phyloP scores from a whole-genome alignment of 345 rosid species.

The Hirschfeldia incana region DNA sequence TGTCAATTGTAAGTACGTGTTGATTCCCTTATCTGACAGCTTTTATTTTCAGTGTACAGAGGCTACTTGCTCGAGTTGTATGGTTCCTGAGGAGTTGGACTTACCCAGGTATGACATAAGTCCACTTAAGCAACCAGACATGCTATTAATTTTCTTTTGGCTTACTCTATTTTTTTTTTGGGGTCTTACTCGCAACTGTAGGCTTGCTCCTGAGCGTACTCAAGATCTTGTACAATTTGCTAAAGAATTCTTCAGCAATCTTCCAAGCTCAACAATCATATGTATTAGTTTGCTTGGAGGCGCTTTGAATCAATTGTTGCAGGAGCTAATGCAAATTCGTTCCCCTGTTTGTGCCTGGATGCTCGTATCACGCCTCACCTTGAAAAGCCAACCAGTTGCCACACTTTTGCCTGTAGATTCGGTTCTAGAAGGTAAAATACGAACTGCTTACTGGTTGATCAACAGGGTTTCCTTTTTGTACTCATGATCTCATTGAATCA shows the following conservation, averaged over 20 bases:
- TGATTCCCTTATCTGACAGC: slow-evolving; percentile 26
- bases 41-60: slow-evolving; percentile 48
- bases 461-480: slow-evolving; percentile 6
- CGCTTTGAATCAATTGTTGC: slow-evolving; percentile 52
- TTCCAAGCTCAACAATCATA: slow-evolving; percentile 63
- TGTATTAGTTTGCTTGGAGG: slow-evolving; percentile 76
- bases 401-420: slow-evolving; percentile 70
- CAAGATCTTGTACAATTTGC: slow-evolving; percentile 68
- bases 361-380: slow-evolving; percentile 67
- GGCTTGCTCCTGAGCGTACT: slow-evolving; percentile 77
- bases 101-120: slow-evolving; percentile 53
- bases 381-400: slow-evolving; percentile 61
- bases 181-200: slow-evolving; percentile 42
- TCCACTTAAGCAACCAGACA: slow-evolving; percentile 18
- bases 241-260: slow-evolving; percentile 53
- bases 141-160: slow-evolving; percentile 17
- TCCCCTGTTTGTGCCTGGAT: slow-evolving; percentile 67
- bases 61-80: slow-evolving; percentile 41
- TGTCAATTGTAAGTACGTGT: slow-evolving; percentile 17
- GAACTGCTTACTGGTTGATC: slow-evolving; percentile 6
- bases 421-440: slow-evolving; percentile 64
- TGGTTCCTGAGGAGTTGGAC: slow-evolving; percentile 37
- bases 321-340: slow-evolving; percentile 55
- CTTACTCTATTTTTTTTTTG: slow-evolving; percentile 11
- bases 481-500: slow-evolving; percentile 26